phyloP scores from a whole-genome alignment of 2,329 filamentous ascomycete genomes.

The Ophiostoma perfectum region DNA sequence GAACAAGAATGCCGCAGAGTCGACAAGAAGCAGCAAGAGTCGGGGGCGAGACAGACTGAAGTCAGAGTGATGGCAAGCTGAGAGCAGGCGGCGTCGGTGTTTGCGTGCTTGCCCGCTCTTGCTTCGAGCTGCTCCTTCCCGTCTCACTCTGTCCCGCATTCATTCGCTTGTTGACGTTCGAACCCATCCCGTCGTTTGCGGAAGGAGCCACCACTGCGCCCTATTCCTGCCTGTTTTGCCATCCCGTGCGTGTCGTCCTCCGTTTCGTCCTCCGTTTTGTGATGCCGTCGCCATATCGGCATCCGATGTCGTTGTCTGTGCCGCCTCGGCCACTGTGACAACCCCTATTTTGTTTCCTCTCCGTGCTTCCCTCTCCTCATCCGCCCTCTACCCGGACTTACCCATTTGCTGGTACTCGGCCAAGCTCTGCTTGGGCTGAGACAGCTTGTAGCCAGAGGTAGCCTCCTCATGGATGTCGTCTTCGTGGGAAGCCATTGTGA shows the following conservation, averaged over 20 bases:
- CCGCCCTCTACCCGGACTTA: constrained; percentile 38
- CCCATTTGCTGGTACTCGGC: constrained; percentile 92
- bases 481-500: constrained; percentile 57
- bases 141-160: neutral
- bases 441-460: constrained; percentile 96
- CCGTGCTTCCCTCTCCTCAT: too few species aligned
- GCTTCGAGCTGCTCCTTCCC: neutral
- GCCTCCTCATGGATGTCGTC: constrained; percentile 75
- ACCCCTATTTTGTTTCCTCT: neutral
- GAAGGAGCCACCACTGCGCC: neutral
- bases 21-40: neutral
- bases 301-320: neutral
- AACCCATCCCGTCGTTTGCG: neutral
- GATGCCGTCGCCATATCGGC: neutral
- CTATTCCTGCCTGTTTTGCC: neutral
- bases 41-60: neutral
- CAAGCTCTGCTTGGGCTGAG: constrained; percentile 92
- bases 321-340: too few species aligned
- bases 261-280: neutral
- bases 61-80: neutral
- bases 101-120: neutral
- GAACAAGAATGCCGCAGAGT: neutral
- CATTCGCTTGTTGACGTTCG: neutral
- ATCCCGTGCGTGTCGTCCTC: too few species aligned
- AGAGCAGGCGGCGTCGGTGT: neutral